Evolutionary conservation across 805 yeast genomes (phyloP).

Genomic region (Saccharomyces cerevisiae): DNA sequence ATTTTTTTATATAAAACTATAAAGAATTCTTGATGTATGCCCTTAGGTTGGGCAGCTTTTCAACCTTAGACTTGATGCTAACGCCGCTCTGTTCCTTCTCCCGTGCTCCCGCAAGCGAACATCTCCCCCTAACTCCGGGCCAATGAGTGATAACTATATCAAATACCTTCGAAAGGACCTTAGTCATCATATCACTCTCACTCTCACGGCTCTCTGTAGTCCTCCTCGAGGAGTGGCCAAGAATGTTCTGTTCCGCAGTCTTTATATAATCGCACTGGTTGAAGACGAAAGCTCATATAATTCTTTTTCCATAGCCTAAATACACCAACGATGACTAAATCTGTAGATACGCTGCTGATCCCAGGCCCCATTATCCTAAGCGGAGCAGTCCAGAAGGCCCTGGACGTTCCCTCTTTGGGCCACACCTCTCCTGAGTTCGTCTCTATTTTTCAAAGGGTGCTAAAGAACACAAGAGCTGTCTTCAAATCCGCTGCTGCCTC

Average conservation of each 20-base stretch:
- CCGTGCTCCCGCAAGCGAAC: neutral
- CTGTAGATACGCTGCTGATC: conserved; percentile 41
- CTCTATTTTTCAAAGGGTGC: conserved; percentile 58
- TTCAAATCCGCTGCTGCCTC: conserved; percentile 57
- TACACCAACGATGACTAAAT: neutral
- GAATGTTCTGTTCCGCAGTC: neutral
- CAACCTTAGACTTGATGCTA: neutral
- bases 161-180: neutral
- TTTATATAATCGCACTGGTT: neutral
- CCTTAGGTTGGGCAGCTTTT: neutral
- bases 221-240: neutral
- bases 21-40: neutral
- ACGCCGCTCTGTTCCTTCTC: neutral
- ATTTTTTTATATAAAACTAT: neutral
- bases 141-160: neutral
- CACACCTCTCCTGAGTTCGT: conserved; percentile 85
- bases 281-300: neutral
- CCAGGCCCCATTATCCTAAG: conserved; percentile 88
- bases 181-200: neutral
- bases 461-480: conserved; percentile 60
- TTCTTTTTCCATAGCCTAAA: neutral
- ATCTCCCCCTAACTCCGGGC: neutral
- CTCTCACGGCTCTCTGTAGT: neutral
- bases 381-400: conserved; percentile 67
- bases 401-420: conserved; percentile 77